phyloP scores from a whole-genome alignment of 768 basidiomycete species.

The Boletus rubroflammeus region DNA sequence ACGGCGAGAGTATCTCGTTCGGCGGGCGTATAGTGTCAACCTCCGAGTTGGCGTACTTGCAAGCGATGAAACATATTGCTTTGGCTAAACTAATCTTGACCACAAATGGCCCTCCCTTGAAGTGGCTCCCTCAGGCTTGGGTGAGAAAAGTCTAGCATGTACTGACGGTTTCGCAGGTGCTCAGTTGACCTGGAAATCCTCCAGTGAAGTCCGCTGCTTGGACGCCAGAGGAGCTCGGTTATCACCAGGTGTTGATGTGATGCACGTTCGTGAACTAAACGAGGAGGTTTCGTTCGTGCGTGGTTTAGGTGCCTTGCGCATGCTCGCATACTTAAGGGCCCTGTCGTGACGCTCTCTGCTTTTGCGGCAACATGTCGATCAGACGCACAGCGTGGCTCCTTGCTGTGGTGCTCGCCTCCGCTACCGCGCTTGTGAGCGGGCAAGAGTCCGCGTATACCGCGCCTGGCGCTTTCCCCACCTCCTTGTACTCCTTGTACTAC shows the following conservation, averaged over 20 bases:
- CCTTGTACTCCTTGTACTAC: constrained; percentile 61
- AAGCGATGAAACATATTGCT: not conserved
- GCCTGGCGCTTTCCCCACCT: constrained; percentile 63
- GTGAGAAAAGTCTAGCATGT: too few relatives aligned
- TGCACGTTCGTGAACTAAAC: constrained; percentile 22
- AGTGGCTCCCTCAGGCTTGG: too few relatives aligned
- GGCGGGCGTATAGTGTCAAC: too few relatives aligned
- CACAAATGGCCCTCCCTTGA: too few relatives aligned
- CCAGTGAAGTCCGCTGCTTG: not conserved
- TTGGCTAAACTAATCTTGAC: not conserved
- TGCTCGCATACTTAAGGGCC: constrained; percentile 3
- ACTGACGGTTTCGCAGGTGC: too few relatives aligned
- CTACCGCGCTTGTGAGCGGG: constrained; percentile 4
- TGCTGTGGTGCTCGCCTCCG: constrained; percentile 5
- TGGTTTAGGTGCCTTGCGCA: not conserved
- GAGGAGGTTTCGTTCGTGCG: not conserved
- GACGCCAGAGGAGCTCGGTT: not conserved
- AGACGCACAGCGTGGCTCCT: not conserved
- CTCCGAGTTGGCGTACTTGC: not conserved
- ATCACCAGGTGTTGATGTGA: not conserved
- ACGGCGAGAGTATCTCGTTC: not conserved
- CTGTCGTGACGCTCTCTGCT: not conserved
- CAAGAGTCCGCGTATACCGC: constrained; percentile 42
- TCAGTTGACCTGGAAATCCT: not conserved
- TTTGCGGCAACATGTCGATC: constrained; percentile 10